Conservation (phyloP, 306 rosid genomes). For the Dalbergia oliveri region DNA sequence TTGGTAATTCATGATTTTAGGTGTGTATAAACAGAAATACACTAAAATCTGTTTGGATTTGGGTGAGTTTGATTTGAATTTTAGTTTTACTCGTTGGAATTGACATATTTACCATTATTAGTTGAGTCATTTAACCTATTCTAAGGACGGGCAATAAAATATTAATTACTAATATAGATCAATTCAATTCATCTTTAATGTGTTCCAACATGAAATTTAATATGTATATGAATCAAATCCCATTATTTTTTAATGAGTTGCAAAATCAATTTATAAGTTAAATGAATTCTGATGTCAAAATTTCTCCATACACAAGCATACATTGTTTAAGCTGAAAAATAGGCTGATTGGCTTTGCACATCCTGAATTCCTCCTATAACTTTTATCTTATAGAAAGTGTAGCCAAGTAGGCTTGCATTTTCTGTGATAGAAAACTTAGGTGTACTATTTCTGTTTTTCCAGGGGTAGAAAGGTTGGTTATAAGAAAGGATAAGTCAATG, state of each 20-base stretch:
- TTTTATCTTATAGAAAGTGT: not conserved
- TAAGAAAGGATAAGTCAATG: not conserved
- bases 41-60: slow-evolving; percentile 25
- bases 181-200: slow-evolving; percentile 14
- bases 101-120: slow-evolving; percentile 6
- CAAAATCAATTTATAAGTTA: slow-evolving; percentile 12
- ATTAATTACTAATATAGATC: not conserved
- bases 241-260: not conserved
- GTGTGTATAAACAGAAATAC: slow-evolving; percentile 26
- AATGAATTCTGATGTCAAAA: slow-evolving; percentile 11
- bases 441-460: not conserved
- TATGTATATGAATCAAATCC: slow-evolving; percentile 11
- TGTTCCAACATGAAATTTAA: slow-evolving; percentile 26
- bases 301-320: not conserved
- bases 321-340: slow-evolving; percentile 6
- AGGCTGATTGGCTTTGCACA: not conserved
- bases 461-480: not conserved
- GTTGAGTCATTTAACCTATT: slow-evolving; percentile 25
- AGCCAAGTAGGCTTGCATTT: too few relatives aligned
- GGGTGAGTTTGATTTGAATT: slow-evolving; percentile 28
- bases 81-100: slow-evolving; percentile 25
- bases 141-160: slow-evolving; percentile 19
- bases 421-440: not conserved
- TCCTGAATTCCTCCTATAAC: not conserved
- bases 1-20: slow-evolving; percentile 32